Percentiles rank a stretch among this genome's conserved stretches.
Conservation (phyloP, 1,139 yeast species). For the Sugiyamaella pinicola region DNA sequence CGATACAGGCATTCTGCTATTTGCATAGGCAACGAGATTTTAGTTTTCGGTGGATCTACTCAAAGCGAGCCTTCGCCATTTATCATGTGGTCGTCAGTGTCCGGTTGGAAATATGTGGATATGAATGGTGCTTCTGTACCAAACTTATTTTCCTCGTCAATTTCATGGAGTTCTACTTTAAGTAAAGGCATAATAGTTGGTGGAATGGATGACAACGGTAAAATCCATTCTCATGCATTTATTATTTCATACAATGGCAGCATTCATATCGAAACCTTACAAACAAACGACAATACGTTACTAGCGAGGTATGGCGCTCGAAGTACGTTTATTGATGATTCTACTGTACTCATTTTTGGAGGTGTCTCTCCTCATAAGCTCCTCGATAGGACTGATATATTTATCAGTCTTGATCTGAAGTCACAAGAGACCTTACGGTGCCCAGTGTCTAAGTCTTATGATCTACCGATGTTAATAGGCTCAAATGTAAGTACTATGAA, state of each 20-base stretch:
- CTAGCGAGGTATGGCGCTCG: conserved; percentile 54
- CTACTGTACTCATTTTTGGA: conserved; percentile 54
- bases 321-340: conserved; percentile 28
- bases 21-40: conserved; percentile 43
- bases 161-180: conserved; percentile 42
- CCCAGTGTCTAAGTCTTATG: conserved; percentile 24
- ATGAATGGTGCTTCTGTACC: conserved; percentile 5
- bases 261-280: conserved; percentile 22
- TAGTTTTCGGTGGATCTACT: conserved; percentile 57
- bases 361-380: conserved; percentile 56
- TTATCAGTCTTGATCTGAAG: conserved; percentile 44
- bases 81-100: conserved; percentile 29
- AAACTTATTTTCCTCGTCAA: conserved; percentile 34
- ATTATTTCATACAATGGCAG: conserved; percentile 32
- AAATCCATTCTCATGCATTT: conserved; percentile 42
- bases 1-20: conserved; percentile 59
- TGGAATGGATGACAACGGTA: conserved; percentile 50
- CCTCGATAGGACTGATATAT: conserved; percentile 45
- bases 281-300: conserved; percentile 35
- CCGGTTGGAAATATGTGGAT: conserved; percentile 32
- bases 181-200: conserved; percentile 55
- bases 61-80: conserved; percentile 34
- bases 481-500: conserved; percentile 44
- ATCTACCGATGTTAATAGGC: conserved; percentile 63
- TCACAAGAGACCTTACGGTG: conserved; percentile 23